Base-by-base conservation (phyloP, 495 filamentous ascomycete genomes). In the Friedmanniomyces simplex region DNA sequence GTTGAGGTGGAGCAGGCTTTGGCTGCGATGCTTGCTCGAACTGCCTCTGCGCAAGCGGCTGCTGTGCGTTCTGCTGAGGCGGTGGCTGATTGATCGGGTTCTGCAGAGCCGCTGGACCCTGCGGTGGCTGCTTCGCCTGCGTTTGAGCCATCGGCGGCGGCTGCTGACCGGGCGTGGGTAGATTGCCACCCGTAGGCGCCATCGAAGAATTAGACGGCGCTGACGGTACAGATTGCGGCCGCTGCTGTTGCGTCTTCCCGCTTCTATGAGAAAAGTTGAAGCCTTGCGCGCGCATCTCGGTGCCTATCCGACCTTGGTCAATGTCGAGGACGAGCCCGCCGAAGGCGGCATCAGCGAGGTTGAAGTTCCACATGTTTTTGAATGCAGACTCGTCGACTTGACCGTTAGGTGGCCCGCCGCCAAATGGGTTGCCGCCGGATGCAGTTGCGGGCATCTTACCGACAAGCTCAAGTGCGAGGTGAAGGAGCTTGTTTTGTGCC, bases 291-390 rank as follows among this genome's bases (percentile, higher is more conserved):
- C 89, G 81, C 91, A 97, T 99, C 71, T 97, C 93, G 0, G 93
- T 97, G 12, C 89, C 93, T 63, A 99, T 99, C 42, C 94, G 79
- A 22, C 93, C 93, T 66, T 83, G 84, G 66, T 97, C 91, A 45
- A 99, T 82, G 64, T 99, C 93, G 56, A 99, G 74, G 16, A 97
- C 90, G 50, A 99, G 76, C 77, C 86, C 97, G 46, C 93, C 93
- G 68, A 96, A 99, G 13, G 93, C 94, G 36, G 93, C 93, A 74
- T 99, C 93, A 21, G 93, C 93, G 50, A 99, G 73, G 69, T 99
- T 99, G 75, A 99, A 99, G 73, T 99, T 99, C 93, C 93, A 99
- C 94, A 97, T 97, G 66, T 99, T 99, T 77, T 99, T 99, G 77
- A 99, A 99, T 0, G 93, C 93, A 61, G 91, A 95, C 74, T 99